Evolutionary conservation across 2,329 filamentous ascomycete genomes (phyloP).

Genomic region (Cytospora schulzeri): DNA sequence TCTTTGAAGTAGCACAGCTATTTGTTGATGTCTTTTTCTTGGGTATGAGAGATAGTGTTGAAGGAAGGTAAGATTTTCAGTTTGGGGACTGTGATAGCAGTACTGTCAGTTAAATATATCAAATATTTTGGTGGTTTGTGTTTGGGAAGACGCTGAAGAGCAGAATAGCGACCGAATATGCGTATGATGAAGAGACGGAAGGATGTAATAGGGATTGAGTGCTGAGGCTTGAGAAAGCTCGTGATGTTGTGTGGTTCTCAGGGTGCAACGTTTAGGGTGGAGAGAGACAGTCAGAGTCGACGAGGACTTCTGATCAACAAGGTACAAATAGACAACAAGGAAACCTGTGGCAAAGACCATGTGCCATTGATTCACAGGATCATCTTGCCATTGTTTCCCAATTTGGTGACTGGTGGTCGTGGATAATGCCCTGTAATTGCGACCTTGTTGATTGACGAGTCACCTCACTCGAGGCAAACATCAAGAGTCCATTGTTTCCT

Average conservation of each 20-base stretch:
- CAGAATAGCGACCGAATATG: neutral
- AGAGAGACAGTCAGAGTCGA: neutral
- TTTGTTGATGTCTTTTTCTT: conserved; percentile 17
- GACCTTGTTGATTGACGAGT: neutral
- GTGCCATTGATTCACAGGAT: neutral
- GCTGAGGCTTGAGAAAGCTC: neutral
- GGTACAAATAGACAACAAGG: neutral
- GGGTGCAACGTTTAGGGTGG: neutral
- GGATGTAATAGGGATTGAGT: neutral
- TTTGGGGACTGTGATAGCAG: neutral
- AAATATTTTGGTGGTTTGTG: neutral
- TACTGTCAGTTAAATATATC: conserved; percentile 1
- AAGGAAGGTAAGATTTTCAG: conserved; percentile 8
- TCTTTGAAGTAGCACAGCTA: conserved; percentile 27
- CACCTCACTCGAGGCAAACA: neutral
- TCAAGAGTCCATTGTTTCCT: neutral
- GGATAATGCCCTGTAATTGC: neutral
- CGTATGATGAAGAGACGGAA: neutral
- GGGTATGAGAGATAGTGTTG: conserved; percentile 1
- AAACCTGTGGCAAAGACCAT: neutral
- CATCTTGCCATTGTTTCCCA: neutral
- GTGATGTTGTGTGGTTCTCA: neutral
- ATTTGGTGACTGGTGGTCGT: neutral
- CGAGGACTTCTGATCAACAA: neutral
- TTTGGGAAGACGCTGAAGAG: neutral